A percentile compares a stretch with the other conserved stretches of the same genome.
These are phyloP conservation scores for Emmonsia crescens DNA, from an alignment of 2,329 filamentous ascomycete genomes.

Conservation along the genomic window DNA sequence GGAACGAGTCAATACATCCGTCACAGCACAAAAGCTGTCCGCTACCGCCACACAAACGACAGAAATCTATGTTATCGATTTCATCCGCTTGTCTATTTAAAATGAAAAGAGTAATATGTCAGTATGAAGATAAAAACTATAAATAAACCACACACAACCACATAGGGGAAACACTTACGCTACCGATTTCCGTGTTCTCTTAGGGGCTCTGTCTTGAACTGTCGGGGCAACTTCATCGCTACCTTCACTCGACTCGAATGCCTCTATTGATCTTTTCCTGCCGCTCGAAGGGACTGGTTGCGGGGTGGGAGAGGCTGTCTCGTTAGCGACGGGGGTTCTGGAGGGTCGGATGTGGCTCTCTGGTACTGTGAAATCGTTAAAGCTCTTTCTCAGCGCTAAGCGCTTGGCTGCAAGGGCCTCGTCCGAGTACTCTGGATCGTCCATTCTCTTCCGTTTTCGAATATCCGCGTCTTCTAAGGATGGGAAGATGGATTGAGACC, in stretches of 20 bases:
- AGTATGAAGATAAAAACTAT: not conserved
- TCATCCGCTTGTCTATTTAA: slow-evolving; percentile 8
- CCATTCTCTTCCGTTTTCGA: slow-evolving; percentile 22
- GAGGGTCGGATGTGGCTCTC: slow-evolving; percentile 1
- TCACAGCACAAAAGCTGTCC: slow-evolving; percentile 90
- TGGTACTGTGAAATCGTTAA: not conserved
- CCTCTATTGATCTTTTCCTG: not conserved
- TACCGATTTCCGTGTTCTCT: slow-evolving; percentile 1
- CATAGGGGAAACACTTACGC: not conserved
- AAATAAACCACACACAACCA: not conserved
- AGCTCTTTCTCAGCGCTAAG: slow-evolving; percentile 6
- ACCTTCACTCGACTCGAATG: slow-evolving; percentile 2
- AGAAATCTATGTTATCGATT: slow-evolving; percentile 76
- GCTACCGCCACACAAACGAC: slow-evolving; percentile 70
- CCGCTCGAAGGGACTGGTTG: not conserved
- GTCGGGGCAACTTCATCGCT: slow-evolving; percentile 2
- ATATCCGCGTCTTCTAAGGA: slow-evolving; percentile 17
- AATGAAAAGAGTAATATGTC: not conserved
- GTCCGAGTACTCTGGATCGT: slow-evolving; percentile 21
- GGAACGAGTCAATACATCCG: slow-evolving; percentile 79
- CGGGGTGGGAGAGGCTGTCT: not conserved
- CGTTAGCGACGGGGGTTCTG: not conserved
- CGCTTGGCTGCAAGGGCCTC: slow-evolving; percentile 19
- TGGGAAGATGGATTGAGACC: slow-evolving; percentile 9
- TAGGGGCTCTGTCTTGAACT: not conserved